These are phyloP conservation scores for Suillus bovinus DNA, from an alignment of 768 basidiomycete genomes.

Conservation along the genomic window DNA sequence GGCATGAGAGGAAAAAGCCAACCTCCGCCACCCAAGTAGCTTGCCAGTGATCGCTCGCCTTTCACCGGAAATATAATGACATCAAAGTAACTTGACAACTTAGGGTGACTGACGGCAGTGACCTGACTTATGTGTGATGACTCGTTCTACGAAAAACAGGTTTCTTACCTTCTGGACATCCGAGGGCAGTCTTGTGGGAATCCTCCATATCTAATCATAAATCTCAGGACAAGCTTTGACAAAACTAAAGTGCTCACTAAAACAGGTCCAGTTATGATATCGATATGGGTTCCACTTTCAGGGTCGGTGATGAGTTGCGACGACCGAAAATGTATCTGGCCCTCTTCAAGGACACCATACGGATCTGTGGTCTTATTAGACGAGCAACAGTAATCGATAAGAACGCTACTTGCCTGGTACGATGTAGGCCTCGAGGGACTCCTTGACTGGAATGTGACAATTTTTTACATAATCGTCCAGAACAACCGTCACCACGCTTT, in stretches of 20 bases:
- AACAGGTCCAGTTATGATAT: slow-evolving; percentile 56
- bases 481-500: slow-evolving; percentile 40
- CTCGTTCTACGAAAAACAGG: neutral
- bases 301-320: slow-evolving; percentile 34
- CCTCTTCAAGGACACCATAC: slow-evolving; percentile 55
- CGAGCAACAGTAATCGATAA: neutral
- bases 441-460: slow-evolving; percentile 56
- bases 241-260: slow-evolving; percentile 45
- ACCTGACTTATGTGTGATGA: slow-evolving; percentile 41
- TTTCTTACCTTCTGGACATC: slow-evolving; percentile 64
- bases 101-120: slow-evolving; percentile 51
- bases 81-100: slow-evolving; percentile 53
- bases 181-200: slow-evolving; percentile 70
- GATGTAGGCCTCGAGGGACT: slow-evolving; percentile 59
- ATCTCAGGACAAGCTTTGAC: neutral
- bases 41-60: slow-evolving; percentile 61
- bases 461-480: slow-evolving; percentile 52
- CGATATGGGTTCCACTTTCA: slow-evolving; percentile 36
- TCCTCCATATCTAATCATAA: slow-evolving; percentile 44
- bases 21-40: slow-evolving; percentile 75
- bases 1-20: slow-evolving; percentile 20
- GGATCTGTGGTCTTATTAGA: slow-evolving; percentile 51
- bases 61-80: slow-evolving; percentile 57
- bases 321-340: slow-evolving; percentile 60
- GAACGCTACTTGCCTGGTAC: slow-evolving; percentile 54